phyloP scores from a whole-genome alignment of 148 eudicot genomes.

The Silene uniflora region DNA sequence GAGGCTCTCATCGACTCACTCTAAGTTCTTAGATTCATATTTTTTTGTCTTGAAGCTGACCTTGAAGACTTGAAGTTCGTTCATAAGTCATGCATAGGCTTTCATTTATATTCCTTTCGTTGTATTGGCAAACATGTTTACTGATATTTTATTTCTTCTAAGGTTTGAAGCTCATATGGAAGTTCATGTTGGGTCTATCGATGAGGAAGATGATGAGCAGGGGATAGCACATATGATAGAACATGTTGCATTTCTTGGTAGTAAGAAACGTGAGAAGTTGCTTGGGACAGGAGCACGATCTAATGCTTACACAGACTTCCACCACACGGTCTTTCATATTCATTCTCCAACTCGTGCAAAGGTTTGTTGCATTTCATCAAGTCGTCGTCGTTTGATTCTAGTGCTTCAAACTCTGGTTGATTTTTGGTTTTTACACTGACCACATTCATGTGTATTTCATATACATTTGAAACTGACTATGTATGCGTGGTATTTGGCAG shows the following conservation, averaged over 20 bases:
- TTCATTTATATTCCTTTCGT: background rate
- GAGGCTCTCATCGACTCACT: background rate
- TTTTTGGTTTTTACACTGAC: background rate
- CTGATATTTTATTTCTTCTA: slow-evolving; percentile 5
- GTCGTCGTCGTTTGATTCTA: slow-evolving; percentile 5
- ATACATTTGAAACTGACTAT: slow-evolving; percentile 3
- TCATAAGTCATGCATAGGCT: background rate
- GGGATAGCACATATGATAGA: slow-evolving; percentile 99
- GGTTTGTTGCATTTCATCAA: slow-evolving; percentile 41
- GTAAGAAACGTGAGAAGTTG: slow-evolving; percentile 96
- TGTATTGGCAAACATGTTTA: background rate
- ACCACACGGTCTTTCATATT: slow-evolving; percentile 97
- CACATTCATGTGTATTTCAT: background rate
- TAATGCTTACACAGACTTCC: slow-evolving; percentile 98
- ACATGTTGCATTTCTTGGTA: slow-evolving; percentile 99
- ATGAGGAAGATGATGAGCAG: slow-evolving; percentile 98
- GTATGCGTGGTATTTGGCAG: slow-evolving; percentile 38
- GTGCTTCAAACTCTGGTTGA: background rate
- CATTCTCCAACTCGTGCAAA: slow-evolving; percentile 85
- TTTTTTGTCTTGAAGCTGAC: background rate
- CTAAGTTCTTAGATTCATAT: background rate
- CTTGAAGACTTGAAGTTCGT: background rate
- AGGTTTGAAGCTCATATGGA: slow-evolving; percentile 99
- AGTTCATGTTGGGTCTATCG: slow-evolving; percentile 96
- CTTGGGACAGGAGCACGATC: slow-evolving; percentile 98